Percentiles rank a stretch among this genome's conserved stretches.
Evolutionary conservation across 164 flowering plant genomes (phyloP).

Genomic region (Annona cherimola): DNA sequence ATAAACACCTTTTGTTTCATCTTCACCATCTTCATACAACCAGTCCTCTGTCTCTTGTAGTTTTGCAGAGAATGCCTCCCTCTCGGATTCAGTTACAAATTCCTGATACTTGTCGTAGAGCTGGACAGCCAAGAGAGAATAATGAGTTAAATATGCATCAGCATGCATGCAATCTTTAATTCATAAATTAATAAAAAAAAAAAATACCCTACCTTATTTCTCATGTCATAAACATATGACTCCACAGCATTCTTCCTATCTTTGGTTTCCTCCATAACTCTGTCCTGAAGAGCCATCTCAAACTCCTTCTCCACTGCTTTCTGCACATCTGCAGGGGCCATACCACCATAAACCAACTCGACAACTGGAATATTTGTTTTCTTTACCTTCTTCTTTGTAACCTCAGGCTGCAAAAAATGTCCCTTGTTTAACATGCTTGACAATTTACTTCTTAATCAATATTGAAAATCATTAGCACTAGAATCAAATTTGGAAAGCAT

Average conservation of each 20-base stretch:
- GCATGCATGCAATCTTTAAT: background rate
- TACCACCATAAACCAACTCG: slow-evolving; percentile 71
- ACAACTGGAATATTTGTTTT: slow-evolving; percentile 65
- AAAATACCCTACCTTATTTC: slow-evolving; percentile 59
- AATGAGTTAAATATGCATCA: background rate
- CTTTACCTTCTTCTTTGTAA: slow-evolving; percentile 77
- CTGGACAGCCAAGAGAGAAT: slow-evolving; percentile 30
- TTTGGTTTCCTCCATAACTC: slow-evolving; percentile 96
- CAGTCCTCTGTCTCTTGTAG: slow-evolving; percentile 92
- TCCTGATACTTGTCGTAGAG: slow-evolving; percentile 78
- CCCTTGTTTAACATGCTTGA: background rate
- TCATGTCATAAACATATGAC: slow-evolving; percentile 95
- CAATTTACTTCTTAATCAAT: background rate
- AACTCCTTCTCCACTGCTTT: slow-evolving; percentile 91
- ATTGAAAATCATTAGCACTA: background rate
- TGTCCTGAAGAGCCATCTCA: slow-evolving; percentile 96
- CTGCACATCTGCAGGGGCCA: slow-evolving; percentile 61
- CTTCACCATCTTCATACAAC: slow-evolving; percentile 98
- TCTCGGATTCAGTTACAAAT: slow-evolving; percentile 60
- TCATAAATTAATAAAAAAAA: background rate
- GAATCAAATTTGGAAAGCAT: background rate
- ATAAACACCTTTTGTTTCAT: slow-evolving; percentile 97
- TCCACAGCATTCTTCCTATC: slow-evolving; percentile 96
- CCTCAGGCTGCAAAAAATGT: slow-evolving; percentile 48
- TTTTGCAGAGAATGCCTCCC: slow-evolving; percentile 47